phyloP scores from a whole-genome alignment of 345 rosid genomes.

The Syzygium jambos region DNA sequence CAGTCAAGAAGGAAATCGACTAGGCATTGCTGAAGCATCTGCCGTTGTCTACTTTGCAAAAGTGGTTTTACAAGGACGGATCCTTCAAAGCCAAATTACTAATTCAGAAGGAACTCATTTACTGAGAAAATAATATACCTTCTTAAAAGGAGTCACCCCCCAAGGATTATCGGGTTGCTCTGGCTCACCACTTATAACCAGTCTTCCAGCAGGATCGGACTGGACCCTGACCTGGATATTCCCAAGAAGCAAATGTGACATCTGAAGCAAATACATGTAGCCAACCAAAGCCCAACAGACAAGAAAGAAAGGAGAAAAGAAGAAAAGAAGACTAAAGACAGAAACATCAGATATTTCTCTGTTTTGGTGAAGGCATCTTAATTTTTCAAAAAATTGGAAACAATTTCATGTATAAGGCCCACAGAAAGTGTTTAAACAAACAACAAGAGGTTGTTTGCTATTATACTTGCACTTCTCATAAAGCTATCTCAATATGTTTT shows the following conservation, averaged over 20 bases:
- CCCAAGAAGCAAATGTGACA: constrained; percentile 1
- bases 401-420: neutral
- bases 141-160: constrained; percentile 69
- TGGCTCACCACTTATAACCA: constrained; percentile 64
- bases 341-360: neutral
- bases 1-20: neutral
- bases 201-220: constrained; percentile 69
- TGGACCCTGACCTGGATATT: constrained; percentile 57
- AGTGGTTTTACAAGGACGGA: neutral
- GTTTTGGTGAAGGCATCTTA: neutral
- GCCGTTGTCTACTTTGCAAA: neutral
- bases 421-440: neutral
- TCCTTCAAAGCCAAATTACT: neutral
- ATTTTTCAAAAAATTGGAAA: neutral
- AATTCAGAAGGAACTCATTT: neutral
- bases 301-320: neutral
- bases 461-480: neutral
- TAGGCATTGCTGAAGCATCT: neutral
- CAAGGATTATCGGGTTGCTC: constrained; percentile 61
- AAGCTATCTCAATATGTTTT: neutral
- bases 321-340: neutral
- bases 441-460: neutral
- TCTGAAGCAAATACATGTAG: neutral
- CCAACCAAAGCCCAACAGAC: neutral
- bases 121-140: constrained; percentile 18